Evolutionary conservation across 257 asterid genomes (phyloP).

Genomic region (Solanum paucissectum): DNA sequence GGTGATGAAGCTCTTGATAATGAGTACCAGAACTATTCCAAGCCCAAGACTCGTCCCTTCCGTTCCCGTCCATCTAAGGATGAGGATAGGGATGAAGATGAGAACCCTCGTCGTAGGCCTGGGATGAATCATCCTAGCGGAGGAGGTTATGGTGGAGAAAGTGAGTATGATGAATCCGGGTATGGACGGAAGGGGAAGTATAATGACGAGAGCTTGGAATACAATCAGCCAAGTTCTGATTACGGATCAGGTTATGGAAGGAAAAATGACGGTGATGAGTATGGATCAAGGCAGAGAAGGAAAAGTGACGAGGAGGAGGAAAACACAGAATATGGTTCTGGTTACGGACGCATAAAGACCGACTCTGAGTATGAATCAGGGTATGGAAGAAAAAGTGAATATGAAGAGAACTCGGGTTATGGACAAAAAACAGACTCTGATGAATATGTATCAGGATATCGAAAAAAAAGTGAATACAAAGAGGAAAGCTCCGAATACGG

Average conservation of each 20-base stretch:
- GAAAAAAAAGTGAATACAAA: neutral
- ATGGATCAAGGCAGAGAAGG: slow-evolving; percentile 21
- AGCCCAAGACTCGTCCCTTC: slow-evolving; percentile 51
- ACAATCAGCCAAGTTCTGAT: neutral
- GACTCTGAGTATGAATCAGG: slow-evolving; percentile 6
- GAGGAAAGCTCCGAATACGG: neutral
- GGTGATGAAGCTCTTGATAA: slow-evolving; percentile 53
- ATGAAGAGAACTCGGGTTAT: slow-evolving; percentile 1
- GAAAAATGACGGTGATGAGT: slow-evolving; percentile 6
- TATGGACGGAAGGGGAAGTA: neutral
- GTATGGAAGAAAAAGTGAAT: slow-evolving; percentile 2
- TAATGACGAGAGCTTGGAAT: neutral
- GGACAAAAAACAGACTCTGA: neutral
- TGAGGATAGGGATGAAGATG: slow-evolving; percentile 5
- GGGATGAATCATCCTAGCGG: slow-evolving; percentile 29
- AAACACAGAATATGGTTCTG: slow-evolving; percentile 8
- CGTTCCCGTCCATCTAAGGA: slow-evolving; percentile 3
- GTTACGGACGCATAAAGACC: slow-evolving; percentile 6
- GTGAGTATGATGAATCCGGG: neutral
- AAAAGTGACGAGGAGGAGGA: slow-evolving; percentile 12
- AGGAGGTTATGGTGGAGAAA: slow-evolving; percentile 10
- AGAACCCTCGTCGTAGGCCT: slow-evolving; percentile 23
- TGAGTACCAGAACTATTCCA: slow-evolving; percentile 74
- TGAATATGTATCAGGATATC: neutral
- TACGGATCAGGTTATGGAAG: slow-evolving; percentile 18